Evolutionary conservation across 2,329 filamentous ascomycete species (phyloP), one percentile per base, ranked within the genome.

Genomic region (Sporothrix humicola): DNA sequence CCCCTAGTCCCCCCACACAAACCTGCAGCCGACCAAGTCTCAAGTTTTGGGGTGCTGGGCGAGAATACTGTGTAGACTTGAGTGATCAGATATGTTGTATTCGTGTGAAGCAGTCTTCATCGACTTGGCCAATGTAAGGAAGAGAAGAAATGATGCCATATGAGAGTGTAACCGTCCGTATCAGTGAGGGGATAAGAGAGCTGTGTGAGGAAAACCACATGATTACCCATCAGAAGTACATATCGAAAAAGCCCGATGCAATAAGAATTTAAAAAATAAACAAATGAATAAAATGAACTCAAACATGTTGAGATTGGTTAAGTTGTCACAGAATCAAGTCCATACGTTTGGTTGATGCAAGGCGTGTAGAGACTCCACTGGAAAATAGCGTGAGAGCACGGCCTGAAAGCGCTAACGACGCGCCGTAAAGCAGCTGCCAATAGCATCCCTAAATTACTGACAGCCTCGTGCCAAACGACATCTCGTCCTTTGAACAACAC

Each of bases 1-100:
- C 61, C 61, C 61, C 37, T 63, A 50, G 9, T 13, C 17, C 68
- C 66, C 26, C 48, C 17, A 61, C 54, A 50, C 37, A 42, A 61
- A 65, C n/a, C 59, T 46, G 59, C 59, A 46, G 59, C 37, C 42
- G n/a, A n/a, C 58, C 58, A 17, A 44, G 61, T 66, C 61, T 66
- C 61, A 66, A 20, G 42, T 26, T 48, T 10, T 15, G n/a, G 15
- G 15, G 52, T 26, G 3, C 3, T 48, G 42, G n/a, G 3, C 6
- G 42, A 46, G 23, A 10, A 46, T 13, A 46, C 44, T 56, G 20
- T 23, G 23, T n/a, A 12, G 12, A 50, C 13, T 50, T 37, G 31
- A 37, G 31, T 37, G 4, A 6, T 37, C 31, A 37, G 31, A 37
- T 6, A 37, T 37, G 31, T 37, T 37, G 31, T 7, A 37, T 37